phyloP scores from a whole-genome alignment of 2,329 filamentous ascomycete genomes.

The Delphinella strobiligena region DNA sequence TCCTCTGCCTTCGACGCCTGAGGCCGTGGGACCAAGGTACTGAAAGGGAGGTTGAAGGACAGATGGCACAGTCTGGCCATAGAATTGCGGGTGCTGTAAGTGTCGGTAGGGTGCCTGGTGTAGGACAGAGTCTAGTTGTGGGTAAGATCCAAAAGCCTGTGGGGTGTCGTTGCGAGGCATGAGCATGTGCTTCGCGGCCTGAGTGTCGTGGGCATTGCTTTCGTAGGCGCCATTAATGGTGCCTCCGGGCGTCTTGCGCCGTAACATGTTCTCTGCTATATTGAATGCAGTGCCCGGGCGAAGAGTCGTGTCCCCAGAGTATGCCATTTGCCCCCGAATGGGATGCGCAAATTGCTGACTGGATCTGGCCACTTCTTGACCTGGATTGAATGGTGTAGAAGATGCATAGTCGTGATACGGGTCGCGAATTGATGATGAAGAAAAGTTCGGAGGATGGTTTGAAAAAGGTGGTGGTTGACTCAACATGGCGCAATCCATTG shows the following conservation, averaged over 20 bases:
- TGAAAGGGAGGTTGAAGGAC: conserved; percentile 49
- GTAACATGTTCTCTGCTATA: conserved; percentile 59
- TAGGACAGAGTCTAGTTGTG: conserved; percentile 46
- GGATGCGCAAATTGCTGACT: conserved; percentile 26
- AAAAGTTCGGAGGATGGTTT: background rate
- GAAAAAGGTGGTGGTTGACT: background rate
- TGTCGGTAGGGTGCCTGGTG: conserved; percentile 32
- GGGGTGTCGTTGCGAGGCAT: conserved; percentile 36
- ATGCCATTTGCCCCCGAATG: conserved; percentile 14
- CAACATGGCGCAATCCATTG: background rate
- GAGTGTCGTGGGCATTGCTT: conserved; percentile 41
- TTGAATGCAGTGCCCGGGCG: background rate
- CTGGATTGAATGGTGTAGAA: background rate
- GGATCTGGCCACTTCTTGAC: background rate
- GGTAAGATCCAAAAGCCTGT: background rate
- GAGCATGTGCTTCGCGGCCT: conserved; percentile 64
- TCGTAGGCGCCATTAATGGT: conserved; percentile 87
- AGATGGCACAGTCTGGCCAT: conserved; percentile 42
- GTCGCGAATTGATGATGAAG: background rate
- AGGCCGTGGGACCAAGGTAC: conserved; percentile 46
- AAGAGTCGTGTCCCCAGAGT: background rate
- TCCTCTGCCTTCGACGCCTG: conserved; percentile 42
- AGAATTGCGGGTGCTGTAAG: conserved; percentile 6
- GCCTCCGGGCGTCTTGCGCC: conserved; percentile 89
- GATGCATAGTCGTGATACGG: background rate